Percentiles rank a stretch among this genome's conserved stretches.
These are phyloP conservation scores for Trichoderma cornu-damae DNA, from an alignment of 2,329 filamentous ascomycete species.

Conservation along the genomic window DNA sequence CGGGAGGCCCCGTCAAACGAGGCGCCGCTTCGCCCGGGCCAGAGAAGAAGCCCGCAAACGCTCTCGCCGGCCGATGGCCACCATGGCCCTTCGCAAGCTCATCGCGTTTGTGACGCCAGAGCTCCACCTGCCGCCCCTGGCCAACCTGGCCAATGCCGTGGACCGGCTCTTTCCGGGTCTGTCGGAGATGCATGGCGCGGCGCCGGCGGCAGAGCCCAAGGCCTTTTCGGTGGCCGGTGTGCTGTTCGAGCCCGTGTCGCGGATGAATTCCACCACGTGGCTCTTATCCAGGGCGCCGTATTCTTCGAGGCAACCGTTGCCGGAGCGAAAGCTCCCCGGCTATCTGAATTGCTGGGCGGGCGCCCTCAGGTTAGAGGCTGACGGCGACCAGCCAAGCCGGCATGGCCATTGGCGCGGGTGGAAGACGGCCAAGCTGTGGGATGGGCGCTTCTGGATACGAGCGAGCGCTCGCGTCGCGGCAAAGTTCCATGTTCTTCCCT, in stretches of 20 bases:
- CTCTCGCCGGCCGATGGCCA: slow-evolving; percentile 42
- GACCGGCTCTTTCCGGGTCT: slow-evolving; percentile 47
- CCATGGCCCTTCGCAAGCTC: slow-evolving; percentile 44
- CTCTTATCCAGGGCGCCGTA: slow-evolving; percentile 45
- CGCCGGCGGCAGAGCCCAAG: slow-evolving; percentile 28
- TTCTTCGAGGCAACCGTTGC: slow-evolving; percentile 34
- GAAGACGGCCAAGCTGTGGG: slow-evolving; percentile 42
- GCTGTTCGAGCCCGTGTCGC: slow-evolving; percentile 33
- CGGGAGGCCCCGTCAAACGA: not conserved
- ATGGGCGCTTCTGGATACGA: slow-evolving; percentile 59
- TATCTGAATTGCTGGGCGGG: slow-evolving; percentile 20
- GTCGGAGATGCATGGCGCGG: slow-evolving; percentile 14
- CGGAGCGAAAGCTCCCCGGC: slow-evolving; percentile 26
- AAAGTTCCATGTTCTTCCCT: slow-evolving; percentile 43
- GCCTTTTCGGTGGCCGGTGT: slow-evolving; percentile 40
- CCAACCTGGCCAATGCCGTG: slow-evolving; percentile 43
- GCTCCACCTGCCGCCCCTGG: slow-evolving; percentile 37
- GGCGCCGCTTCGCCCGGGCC: slow-evolving; percentile 24
- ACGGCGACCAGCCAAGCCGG: slow-evolving; percentile 16
- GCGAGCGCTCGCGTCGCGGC: slow-evolving; percentile 41
- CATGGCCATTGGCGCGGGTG: slow-evolving; percentile 29
- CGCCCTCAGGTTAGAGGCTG: not conserved
- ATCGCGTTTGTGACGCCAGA: slow-evolving; percentile 49
- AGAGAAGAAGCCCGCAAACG: slow-evolving; percentile 27
- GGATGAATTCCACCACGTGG: slow-evolving; percentile 33